A percentile compares a stretch with the other conserved stretches of the same genome.
Conservation (phyloP, 352 stramenopile species). For the Discostella stelligera region DNA sequence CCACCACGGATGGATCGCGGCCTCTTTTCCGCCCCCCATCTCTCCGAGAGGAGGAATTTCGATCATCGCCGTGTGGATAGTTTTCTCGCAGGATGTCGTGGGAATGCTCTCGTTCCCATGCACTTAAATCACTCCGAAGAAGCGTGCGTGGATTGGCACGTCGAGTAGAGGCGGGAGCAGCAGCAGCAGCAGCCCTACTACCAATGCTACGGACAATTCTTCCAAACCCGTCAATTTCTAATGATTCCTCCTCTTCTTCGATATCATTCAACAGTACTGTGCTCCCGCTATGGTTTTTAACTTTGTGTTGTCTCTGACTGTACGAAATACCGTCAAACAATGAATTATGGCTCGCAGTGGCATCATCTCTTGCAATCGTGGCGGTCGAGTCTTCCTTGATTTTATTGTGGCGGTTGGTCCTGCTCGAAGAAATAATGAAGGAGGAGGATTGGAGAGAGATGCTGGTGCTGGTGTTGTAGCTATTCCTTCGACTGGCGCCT, state of each 20-base stretch:
- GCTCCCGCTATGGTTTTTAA: background rate
- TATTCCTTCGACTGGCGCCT: background rate
- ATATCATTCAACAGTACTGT: background rate
- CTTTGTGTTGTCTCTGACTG: background rate
- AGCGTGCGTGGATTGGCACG: background rate
- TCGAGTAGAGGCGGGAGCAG: background rate
- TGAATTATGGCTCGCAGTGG: background rate
- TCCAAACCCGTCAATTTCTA: background rate
- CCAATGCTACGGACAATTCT: background rate
- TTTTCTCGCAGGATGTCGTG: background rate
- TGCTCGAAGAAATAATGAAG: background rate
- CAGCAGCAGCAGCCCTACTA: background rate
- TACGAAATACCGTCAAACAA: background rate
- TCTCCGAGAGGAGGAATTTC: background rate
- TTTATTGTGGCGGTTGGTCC: background rate
- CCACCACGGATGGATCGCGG: background rate
- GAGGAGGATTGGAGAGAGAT: background rate
- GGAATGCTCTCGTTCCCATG: background rate
- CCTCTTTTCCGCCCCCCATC: background rate
- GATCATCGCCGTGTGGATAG: background rate
- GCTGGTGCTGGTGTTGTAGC: background rate
- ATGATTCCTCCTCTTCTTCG: background rate
- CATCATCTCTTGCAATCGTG: background rate
- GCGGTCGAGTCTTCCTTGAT: background rate
- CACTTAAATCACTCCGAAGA: background rate